A percentile compares a stretch with the other conserved stretches of the same genome.
These are phyloP conservation scores for Vigna angularis DNA, from an alignment of 306 rosid genomes.

Conservation along the genomic window DNA sequence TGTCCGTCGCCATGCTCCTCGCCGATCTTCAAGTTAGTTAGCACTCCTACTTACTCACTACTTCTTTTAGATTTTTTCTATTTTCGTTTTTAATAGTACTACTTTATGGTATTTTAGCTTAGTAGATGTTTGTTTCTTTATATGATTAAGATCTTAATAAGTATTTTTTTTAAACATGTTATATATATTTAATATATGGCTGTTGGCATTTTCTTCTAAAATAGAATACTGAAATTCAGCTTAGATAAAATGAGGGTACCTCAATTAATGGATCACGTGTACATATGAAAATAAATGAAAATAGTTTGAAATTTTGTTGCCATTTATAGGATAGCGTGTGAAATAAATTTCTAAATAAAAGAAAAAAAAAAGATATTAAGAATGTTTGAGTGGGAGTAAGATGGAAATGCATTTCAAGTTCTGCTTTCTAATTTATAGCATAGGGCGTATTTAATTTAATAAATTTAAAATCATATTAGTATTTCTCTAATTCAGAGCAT, in stretches of 20 bases:
- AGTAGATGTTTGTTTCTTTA: neutral
- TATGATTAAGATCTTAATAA: neutral
- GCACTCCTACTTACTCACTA: no score
- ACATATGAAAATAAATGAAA: neutral
- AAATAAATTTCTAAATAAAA: neutral
- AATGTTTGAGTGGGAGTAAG: neutral
- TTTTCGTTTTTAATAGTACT: no score
- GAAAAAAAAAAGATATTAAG: neutral
- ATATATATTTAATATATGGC: no score
- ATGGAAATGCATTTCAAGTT: neutral
- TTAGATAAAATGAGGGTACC: neutral
- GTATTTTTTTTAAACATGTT: no score
- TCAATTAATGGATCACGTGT: neutral
- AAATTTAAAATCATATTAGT: neutral
- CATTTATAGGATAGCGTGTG: neutral
- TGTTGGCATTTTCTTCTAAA: neutral
- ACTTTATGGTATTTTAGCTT: no score
- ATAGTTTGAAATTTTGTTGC: neutral
- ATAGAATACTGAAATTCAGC: neutral
- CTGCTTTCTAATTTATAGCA: neutral
- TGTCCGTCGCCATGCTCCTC: constrained; percentile 77
- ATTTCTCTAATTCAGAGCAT: neutral
- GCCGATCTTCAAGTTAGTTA: constrained; percentile 74
- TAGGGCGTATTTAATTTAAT: neutral
- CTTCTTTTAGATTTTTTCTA: neutral